Evolutionary conservation across 2,329 filamentous ascomycete genomes (phyloP).

Genomic region (Paradendryphiella salina): DNA sequence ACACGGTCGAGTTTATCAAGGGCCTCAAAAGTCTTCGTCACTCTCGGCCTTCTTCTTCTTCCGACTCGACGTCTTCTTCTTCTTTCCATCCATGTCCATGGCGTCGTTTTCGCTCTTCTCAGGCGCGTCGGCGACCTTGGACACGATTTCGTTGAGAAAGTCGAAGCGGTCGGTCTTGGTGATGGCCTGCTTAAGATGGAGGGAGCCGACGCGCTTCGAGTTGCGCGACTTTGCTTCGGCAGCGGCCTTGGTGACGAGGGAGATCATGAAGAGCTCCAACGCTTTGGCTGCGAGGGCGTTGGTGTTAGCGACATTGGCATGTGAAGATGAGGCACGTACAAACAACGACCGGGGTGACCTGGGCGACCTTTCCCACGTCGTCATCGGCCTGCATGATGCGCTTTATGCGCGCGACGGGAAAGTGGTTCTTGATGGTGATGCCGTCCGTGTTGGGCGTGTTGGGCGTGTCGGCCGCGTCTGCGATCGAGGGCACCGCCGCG

Average conservation of each 20-base stretch:
- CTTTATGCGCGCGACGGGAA: conserved; percentile 96
- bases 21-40: conserved; percentile 42
- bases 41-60: conserved; percentile 47
- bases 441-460: conserved; percentile 50
- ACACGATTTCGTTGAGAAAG: conserved; percentile 87
- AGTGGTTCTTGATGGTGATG: conserved; percentile 87
- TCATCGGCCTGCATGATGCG: conserved; percentile 99
- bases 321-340: conserved; percentile 54
- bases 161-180: conserved; percentile 90
- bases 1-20: too few species aligned
- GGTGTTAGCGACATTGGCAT: conserved; percentile 11
- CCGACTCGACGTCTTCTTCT: conserved; percentile 48
- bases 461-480: conserved; percentile 19
- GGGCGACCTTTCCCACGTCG: conserved; percentile 96
- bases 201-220: conserved; percentile 85
- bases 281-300: conserved; percentile 74
- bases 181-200: conserved; percentile 90
- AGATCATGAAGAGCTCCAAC: conserved; percentile 96
- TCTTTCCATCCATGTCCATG: conserved; percentile 49
- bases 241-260: conserved; percentile 85
- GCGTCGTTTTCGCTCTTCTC: conserved; percentile 53
- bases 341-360: conserved; percentile 94
- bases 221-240: conserved; percentile 79
- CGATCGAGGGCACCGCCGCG: conserved; percentile 33
- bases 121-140: conserved; percentile 73